Conservation (phyloP, 2,329 filamentous ascomycete genomes). For the Sphaerulina populicola region DNA sequence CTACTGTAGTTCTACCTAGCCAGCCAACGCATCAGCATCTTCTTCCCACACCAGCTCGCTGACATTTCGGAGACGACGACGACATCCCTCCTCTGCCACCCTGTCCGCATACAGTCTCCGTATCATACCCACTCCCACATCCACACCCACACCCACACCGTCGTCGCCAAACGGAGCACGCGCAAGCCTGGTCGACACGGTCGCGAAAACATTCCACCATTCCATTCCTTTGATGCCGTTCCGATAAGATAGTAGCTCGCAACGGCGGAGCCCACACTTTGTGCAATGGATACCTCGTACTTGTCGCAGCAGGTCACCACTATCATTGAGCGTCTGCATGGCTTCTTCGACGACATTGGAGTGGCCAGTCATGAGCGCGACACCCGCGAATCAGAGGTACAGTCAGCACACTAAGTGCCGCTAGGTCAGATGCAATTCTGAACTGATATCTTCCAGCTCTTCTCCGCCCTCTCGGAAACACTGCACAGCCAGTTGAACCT, state of each 20-base stretch:
- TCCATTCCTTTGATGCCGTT: slow-evolving; percentile 5
- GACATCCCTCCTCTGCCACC: no score
- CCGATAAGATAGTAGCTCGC: slow-evolving; percentile 2
- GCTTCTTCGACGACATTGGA: slow-evolving; percentile 94
- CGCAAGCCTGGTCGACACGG: no score
- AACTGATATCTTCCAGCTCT: slow-evolving; percentile 53
- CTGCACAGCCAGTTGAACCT: slow-evolving; percentile 80
- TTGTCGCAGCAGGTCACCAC: slow-evolving; percentile 90
- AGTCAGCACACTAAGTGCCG: slow-evolving; percentile 19
- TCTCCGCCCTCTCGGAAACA: slow-evolving; percentile 82
- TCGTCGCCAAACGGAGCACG: no score
- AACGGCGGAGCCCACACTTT: slow-evolving; percentile 2
- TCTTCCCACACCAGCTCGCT: no score
- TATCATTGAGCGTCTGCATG: slow-evolving; percentile 87
- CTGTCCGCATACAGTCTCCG: no score
- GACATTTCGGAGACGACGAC: no score
- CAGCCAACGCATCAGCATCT: no score
- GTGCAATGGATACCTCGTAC: slow-evolving; percentile 77
- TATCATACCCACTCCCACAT: no score
- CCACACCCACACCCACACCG: no score
- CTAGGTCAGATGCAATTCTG: background rate
- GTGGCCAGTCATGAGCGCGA: slow-evolving; percentile 91
- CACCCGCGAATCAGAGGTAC: slow-evolving; percentile 76
- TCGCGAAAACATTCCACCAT: slow-evolving; percentile 1
- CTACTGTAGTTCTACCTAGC: no score